These are phyloP conservation scores for Colletotrichum liriopes DNA, from an alignment of 2,329 filamentous ascomycete species.

Conservation along the genomic window DNA sequence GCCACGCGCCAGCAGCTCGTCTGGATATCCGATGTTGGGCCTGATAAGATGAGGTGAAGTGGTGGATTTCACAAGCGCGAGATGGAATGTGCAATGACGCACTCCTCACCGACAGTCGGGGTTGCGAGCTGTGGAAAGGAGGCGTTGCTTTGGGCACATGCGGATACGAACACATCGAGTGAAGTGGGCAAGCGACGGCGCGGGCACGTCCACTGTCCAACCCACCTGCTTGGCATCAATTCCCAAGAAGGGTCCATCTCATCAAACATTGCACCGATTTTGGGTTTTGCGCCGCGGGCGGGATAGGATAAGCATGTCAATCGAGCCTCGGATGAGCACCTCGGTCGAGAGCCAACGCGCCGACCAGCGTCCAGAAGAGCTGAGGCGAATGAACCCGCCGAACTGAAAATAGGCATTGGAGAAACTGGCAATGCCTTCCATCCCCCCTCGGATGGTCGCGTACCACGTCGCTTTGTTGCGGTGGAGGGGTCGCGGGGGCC, in stretches of 20 bases:
- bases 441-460: not conserved
- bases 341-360: not conserved
- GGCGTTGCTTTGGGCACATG: slow-evolving; percentile 11
- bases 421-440: not conserved
- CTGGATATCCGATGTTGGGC: slow-evolving; percentile 16
- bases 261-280: not conserved
- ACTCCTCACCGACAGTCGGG: slow-evolving; percentile 3
- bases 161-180: not conserved
- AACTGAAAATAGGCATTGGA: slow-evolving; percentile 3
- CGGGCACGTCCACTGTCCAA: not conserved
- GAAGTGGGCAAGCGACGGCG: slow-evolving; percentile 22
- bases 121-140: not conserved
- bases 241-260: not conserved
- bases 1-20: not conserved
- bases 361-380: slow-evolving; percentile 4
- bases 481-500: slow-evolving; percentile 28
- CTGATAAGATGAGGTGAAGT: not conserved
- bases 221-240: not conserved
- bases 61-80: not conserved
- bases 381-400: slow-evolving; percentile 2
- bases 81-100: slow-evolving; percentile 13
- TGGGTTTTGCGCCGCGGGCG: too few relatives aligned
- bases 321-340: slow-evolving; percentile 1
- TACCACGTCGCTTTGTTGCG: slow-evolving; percentile 6
- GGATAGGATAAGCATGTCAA: slow-evolving; percentile 5